Evolutionary conservation across 2,329 filamentous ascomycete genomes (phyloP).

Genomic region (Aspergillus neoniger): DNA sequence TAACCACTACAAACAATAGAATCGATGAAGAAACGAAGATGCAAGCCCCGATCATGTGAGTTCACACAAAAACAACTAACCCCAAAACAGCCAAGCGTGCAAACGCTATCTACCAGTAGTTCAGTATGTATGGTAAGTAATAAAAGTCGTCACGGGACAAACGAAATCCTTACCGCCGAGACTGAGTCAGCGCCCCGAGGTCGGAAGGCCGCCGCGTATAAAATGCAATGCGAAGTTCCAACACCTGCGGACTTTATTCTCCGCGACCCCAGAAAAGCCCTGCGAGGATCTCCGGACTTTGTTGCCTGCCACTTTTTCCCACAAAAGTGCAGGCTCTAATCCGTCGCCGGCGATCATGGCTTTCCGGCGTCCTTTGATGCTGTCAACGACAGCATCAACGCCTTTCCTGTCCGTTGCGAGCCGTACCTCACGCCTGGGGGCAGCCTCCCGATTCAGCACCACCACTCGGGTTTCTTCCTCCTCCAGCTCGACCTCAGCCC

Average conservation of each 20-base stretch:
- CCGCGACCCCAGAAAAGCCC: background rate
- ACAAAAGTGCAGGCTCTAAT: slow-evolving; percentile 5
- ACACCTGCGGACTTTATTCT: slow-evolving; percentile 14
- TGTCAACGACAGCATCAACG: slow-evolving; percentile 33
- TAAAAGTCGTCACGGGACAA: slow-evolving; percentile 6
- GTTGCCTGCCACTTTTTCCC: slow-evolving; percentile 7
- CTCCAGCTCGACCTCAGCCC: slow-evolving; percentile 77
- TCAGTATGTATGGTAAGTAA: too few species aligned
- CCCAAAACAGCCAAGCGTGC: slow-evolving; percentile 18
- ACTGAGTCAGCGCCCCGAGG: slow-evolving; percentile 42
- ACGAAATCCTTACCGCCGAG: slow-evolving; percentile 10
- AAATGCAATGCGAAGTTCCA: slow-evolving; percentile 19
- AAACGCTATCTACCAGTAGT: background rate
- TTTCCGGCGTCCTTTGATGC: slow-evolving; percentile 41
- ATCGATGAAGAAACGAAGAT: background rate
- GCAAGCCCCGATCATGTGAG: slow-evolving; percentile 10
- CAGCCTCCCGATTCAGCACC: slow-evolving; percentile 31
- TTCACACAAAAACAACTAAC: slow-evolving; percentile 11
- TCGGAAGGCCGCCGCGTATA: slow-evolving; percentile 31
- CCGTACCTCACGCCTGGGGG: slow-evolving; percentile 31
- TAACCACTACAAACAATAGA: background rate
- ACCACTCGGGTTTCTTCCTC: slow-evolving; percentile 39
- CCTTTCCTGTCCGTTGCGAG: slow-evolving; percentile 30
- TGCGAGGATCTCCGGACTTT: too few species aligned
- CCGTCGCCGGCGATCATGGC: slow-evolving; percentile 35